Conservation (phyloP, 2,329 filamentous ascomycete genomes). For the Clonostachys rhizophaga region DNA sequence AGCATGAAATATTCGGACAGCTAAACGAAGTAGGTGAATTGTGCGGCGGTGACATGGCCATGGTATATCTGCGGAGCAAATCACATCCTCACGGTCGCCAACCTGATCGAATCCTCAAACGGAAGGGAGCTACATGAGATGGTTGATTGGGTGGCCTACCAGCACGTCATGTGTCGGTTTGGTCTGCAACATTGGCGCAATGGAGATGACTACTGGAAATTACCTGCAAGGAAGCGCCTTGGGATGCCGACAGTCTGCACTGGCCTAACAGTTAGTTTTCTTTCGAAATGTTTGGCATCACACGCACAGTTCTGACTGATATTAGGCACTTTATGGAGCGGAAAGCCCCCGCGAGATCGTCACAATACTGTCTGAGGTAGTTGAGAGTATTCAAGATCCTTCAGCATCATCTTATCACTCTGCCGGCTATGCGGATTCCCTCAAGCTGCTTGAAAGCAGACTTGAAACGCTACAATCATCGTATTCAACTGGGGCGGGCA, state of each 20-base stretch:
- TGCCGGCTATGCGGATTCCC: background rate
- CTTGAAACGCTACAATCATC: background rate
- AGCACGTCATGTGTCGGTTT: background rate
- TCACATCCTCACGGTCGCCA: background rate
- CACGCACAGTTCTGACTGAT: too few relatives aligned
- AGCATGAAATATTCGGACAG: background rate
- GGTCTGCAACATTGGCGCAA: background rate
- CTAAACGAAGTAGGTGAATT: background rate
- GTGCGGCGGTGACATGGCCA: background rate
- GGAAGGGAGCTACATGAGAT: background rate
- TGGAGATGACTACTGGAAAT: too few relatives aligned
- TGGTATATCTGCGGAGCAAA: background rate
- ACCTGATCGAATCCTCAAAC: background rate
- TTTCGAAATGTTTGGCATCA: too few relatives aligned
- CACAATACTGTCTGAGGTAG: slow-evolving; percentile 1
- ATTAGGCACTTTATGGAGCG: too few relatives aligned
- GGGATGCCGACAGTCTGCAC: too few relatives aligned
- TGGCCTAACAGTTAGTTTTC: too few relatives aligned
- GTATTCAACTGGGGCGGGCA: too few relatives aligned
- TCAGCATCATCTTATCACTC: slow-evolving; percentile 1
- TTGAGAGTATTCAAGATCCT: slow-evolving; percentile 1
- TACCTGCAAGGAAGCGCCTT: too few relatives aligned
- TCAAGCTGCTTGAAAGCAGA: background rate
- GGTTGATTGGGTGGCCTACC: slow-evolving; percentile 1
- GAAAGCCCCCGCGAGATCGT: too few relatives aligned